Conservation (phyloP, 2,329 filamentous ascomycete genomes). For the Tolypocladium tropicale region DNA sequence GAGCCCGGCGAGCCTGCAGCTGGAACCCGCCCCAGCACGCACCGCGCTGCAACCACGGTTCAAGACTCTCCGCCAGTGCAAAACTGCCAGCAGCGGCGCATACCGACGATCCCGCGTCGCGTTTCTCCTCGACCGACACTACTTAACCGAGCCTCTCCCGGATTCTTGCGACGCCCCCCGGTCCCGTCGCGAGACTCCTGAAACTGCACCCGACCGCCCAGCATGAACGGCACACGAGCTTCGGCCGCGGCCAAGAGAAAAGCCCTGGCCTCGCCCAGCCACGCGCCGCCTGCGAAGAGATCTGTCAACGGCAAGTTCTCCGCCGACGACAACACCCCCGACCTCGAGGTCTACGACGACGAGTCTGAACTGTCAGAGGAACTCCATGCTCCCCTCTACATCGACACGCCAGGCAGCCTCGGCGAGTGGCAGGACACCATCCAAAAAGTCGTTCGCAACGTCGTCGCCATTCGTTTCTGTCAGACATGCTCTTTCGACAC, state of each 20-base stretch:
- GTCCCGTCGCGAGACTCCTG: background rate
- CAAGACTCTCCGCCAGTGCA: background rate
- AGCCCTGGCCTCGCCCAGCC: conserved; percentile 31
- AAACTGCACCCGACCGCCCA: conserved; percentile 3
- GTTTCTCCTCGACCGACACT: background rate
- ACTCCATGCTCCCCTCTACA: conserved; percentile 20
- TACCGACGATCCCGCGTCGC: background rate
- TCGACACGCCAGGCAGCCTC: conserved; percentile 27
- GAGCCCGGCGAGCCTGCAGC: conserved; percentile 4
- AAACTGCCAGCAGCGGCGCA: background rate
- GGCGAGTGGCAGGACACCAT: conserved; percentile 91
- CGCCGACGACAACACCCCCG: conserved; percentile 38
- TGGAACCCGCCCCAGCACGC: background rate
- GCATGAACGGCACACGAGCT: conserved; percentile 33
- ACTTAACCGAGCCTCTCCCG: background rate
- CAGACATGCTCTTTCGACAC: conserved; percentile 97
- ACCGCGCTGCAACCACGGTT: background rate
- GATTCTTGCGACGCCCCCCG: background rate
- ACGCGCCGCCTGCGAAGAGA: conserved; percentile 23
- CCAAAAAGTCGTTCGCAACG: conserved; percentile 85
- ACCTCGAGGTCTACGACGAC: conserved; percentile 27
- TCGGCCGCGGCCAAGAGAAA: conserved; percentile 42
- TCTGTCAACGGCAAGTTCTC: conserved; percentile 37
- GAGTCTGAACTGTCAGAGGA: conserved; percentile 32
- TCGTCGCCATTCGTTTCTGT: conserved; percentile 98